Evolutionary conservation across 2,329 filamentous ascomycete genomes (phyloP).

Genomic region (Cadophora sp.): DNA sequence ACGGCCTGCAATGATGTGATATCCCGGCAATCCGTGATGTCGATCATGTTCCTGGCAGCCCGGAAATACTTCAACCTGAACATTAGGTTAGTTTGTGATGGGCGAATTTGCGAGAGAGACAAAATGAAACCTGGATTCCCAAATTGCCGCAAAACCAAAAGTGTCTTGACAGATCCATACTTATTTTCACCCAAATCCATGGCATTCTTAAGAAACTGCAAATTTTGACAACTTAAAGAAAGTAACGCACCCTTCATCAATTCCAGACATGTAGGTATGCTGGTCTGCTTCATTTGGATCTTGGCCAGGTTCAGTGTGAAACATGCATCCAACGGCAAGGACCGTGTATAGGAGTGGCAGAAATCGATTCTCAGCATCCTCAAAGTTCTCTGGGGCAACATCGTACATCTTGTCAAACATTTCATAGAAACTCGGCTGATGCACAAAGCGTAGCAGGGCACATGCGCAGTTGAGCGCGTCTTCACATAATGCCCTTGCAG

Average conservation of each 20-base stretch:
- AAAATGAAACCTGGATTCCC: background rate
- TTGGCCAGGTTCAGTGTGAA: slow-evolving; percentile 63
- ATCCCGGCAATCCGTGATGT: slow-evolving; percentile 74
- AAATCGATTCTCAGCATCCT: slow-evolving; percentile 70
- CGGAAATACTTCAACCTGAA: slow-evolving; percentile 77
- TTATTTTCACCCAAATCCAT: background rate
- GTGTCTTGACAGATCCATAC: background rate
- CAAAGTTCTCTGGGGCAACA: slow-evolving; percentile 65
- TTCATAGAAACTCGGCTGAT: slow-evolving; percentile 81
- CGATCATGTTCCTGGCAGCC: slow-evolving; percentile 69
- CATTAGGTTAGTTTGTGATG: background rate
- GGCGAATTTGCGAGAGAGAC: background rate
- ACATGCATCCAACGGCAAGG: slow-evolving; percentile 76
- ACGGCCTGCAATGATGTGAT: slow-evolving; percentile 77
- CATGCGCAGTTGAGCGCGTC: slow-evolving; percentile 64
- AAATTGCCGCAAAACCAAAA: background rate
- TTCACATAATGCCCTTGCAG: slow-evolving; percentile 60
- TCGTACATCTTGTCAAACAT: slow-evolving; percentile 81
- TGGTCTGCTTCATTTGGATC: slow-evolving; percentile 52
- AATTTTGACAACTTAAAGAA: slow-evolving; percentile 1
- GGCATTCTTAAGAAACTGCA: slow-evolving; percentile 8
- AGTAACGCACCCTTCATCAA: slow-evolving; percentile 60
- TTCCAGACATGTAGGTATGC: slow-evolving; percentile 57
- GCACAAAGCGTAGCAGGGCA: slow-evolving; percentile 72
- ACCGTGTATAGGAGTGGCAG: slow-evolving; percentile 75